Percentiles rank a stretch among this genome's conserved stretches.
Evolutionary conservation across 768 basidiomycete genomes (phyloP).

Genomic region (Symmetrospora coprosmae): DNA sequence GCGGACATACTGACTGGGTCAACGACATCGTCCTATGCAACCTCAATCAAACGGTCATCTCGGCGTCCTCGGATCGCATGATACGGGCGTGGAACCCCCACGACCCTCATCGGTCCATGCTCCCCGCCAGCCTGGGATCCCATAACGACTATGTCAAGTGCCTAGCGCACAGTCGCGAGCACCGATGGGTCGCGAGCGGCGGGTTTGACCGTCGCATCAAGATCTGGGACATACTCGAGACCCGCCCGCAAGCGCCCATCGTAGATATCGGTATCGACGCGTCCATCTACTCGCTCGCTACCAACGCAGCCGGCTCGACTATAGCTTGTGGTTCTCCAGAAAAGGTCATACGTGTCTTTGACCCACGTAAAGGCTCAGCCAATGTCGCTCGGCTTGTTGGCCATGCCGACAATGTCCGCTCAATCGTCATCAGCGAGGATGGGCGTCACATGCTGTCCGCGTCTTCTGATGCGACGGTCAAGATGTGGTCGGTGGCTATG

Average conservation of each 20-base stretch:
- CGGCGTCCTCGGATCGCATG: conserved; percentile 89
- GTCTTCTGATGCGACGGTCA: conserved; percentile 52
- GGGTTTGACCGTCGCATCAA: conserved; percentile 90
- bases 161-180: conserved; percentile 49
- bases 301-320: conserved; percentile 62
- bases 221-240: conserved; percentile 68
- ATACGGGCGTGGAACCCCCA: conserved; percentile 89
- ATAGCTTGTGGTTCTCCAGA: conserved; percentile 87
- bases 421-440: conserved; percentile 77
- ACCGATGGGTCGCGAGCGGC: conserved; percentile 79
- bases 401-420: conserved; percentile 90
- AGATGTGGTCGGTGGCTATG: conserved; percentile 77
- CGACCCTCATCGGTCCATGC: conserved; percentile 42
- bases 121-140: conserved; percentile 44
- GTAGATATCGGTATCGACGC: conserved; percentile 53
- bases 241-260: conserved; percentile 23
- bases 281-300: conserved; percentile 59
- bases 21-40: conserved; percentile 88
- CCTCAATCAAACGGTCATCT: conserved; percentile 79
- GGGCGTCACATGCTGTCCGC: conserved; percentile 55
- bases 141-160: conserved; percentile 37
- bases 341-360: conserved; percentile 79
- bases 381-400: conserved; percentile 70
- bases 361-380: conserved; percentile 69
- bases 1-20: conserved; percentile 78